phyloP scores from a whole-genome alignment of 1,284 basidiomycete genomes.

The Ganoderma lingzhi region DNA sequence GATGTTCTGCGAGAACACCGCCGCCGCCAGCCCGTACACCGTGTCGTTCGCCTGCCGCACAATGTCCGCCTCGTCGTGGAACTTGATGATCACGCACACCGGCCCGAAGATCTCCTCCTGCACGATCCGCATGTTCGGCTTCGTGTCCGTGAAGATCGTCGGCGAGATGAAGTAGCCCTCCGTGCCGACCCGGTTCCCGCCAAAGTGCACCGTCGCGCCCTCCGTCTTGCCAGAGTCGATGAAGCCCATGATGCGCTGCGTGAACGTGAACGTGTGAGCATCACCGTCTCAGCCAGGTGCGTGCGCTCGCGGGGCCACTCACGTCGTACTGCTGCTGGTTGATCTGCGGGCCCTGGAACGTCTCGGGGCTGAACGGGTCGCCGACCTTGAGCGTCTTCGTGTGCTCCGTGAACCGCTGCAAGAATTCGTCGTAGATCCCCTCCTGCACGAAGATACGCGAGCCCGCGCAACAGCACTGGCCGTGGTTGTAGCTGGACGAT shows the following conservation, averaged over 20 bases:
- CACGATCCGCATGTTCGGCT: constrained; percentile 86
- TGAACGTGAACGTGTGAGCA: constrained; percentile 6
- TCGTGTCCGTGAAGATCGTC: constrained; percentile 88
- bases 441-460: constrained; percentile 89
- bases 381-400: constrained; percentile 71
- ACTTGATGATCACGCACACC: constrained; percentile 79
- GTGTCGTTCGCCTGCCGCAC: constrained; percentile 87
- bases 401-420: constrained; percentile 66
- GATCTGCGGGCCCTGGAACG: constrained; percentile 91
- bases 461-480: constrained; percentile 88
- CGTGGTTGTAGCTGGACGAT: constrained; percentile 71
- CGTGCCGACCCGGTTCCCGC: constrained; percentile 78
- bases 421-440: constrained; percentile 83
- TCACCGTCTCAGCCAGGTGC: no score
- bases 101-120: constrained; percentile 94
- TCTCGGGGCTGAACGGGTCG: constrained; percentile 79
- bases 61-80: constrained; percentile 69
- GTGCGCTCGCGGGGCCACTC: constrained; percentile 22
- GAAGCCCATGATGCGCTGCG: constrained; percentile 85
- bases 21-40: constrained; percentile 81
- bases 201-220: constrained; percentile 84
- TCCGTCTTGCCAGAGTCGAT: constrained; percentile 86
- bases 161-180: constrained; percentile 83
- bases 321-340: constrained; percentile 75
- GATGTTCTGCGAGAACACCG: constrained; percentile 87